phyloP scores from a whole-genome alignment of 257 asterid genomes.

The Verbena officinalis region DNA sequence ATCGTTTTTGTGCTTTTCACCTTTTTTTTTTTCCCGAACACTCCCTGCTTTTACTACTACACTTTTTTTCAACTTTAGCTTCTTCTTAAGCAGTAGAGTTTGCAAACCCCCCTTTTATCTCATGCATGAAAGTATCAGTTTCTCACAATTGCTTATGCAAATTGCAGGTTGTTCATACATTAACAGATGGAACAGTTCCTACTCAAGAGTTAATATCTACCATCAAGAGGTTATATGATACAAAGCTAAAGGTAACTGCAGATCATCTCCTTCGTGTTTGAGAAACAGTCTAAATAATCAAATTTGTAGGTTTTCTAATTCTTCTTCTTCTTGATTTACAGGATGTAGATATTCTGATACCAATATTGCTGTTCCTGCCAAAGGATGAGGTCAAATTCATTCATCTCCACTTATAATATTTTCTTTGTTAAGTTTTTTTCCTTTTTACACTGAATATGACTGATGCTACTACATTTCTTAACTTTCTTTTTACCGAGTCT shows the following conservation, averaged over 20 bases:
- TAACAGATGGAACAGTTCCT: constrained; percentile 85
- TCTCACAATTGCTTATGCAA: constrained; percentile 33
- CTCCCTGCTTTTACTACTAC: too few species aligned
- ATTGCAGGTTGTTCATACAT: constrained; percentile 84
- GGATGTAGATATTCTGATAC: constrained; percentile 85
- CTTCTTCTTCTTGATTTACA: constrained; percentile 41
- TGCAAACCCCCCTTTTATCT: too few species aligned
- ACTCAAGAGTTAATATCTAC: constrained; percentile 72
- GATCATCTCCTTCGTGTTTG: constrained; percentile 8
- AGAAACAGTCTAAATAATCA: background rate
- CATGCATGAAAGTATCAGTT: constrained; percentile 30
- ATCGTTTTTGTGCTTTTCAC: too few species aligned
- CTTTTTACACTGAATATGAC: constrained; percentile 21
- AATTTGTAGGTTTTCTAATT: constrained; percentile 3
- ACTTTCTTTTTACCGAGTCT: constrained; percentile 3
- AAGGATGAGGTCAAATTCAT: constrained; percentile 73
- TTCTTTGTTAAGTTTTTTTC: constrained; percentile 21
- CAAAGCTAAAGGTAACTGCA: constrained; percentile 67
- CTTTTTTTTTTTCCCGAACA: too few species aligned
- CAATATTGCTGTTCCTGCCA: constrained; percentile 80
- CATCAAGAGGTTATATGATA: constrained; percentile 69
- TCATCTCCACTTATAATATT: constrained; percentile 23
- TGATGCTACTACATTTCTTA: background rate
- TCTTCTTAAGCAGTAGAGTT: too few species aligned
- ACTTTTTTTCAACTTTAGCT: too few species aligned